Evolutionary conservation across 495 filamentous ascomycete genomes (phyloP).

Genomic region (Podospora pseudoanserina): DNA sequence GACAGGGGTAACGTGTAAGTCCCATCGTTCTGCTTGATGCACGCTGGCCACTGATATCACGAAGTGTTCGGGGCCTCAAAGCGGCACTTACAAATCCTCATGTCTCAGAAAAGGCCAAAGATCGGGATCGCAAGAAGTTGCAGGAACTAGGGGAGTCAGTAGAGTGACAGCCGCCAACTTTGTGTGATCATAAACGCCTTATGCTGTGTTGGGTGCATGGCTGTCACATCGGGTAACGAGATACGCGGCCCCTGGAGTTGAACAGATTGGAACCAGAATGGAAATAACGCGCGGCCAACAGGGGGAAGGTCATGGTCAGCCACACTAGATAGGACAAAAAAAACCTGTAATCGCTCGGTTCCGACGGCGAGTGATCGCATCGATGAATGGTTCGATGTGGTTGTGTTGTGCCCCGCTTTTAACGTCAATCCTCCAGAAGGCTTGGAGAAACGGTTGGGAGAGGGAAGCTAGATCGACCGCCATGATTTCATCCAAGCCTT

Average conservation of each 20-base stretch:
- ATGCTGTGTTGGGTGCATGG: neutral
- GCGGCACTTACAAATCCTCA: constrained; percentile 25
- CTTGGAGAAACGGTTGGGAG: neutral
- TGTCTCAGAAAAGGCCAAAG: constrained; percentile 30
- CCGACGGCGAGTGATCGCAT: neutral
- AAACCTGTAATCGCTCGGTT: neutral
- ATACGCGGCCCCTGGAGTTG: neutral
- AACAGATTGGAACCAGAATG: neutral
- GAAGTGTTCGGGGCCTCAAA: constrained; percentile 24
- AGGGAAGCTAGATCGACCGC: neutral
- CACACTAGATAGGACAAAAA: neutral
- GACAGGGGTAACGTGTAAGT: constrained; percentile 26
- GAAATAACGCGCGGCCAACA: neutral
- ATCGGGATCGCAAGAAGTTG: constrained; percentile 31
- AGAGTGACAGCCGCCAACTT: constrained; percentile 1
- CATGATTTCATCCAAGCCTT: neutral
- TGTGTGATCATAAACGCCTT: neutral
- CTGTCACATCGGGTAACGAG: neutral
- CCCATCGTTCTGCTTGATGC: neutral
- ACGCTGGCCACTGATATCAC: neutral
- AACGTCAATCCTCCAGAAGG: neutral
- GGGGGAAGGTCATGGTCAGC: neutral
- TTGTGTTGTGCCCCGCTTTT: neutral
- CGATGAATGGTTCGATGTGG: neutral
- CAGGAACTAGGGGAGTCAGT: constrained; percentile 25